A percentile compares a stretch with the other conserved stretches of the same genome.
Conservation (phyloP, 305 asterid species). For the Galium porrigens region DNA sequence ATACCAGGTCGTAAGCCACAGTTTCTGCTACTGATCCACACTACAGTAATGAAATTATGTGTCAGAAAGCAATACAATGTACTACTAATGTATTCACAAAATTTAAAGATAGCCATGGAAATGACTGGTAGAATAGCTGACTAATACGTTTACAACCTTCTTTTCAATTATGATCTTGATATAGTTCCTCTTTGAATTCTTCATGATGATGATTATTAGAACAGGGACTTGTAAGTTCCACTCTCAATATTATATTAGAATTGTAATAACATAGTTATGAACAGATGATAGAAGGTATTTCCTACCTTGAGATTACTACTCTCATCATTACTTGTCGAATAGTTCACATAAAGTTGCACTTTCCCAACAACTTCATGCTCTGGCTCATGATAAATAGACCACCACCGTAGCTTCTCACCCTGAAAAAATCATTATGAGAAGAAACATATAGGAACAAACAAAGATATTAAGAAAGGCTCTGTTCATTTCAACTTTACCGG, state of each 20-base stretch:
- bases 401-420: conserved; percentile 45
- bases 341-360: conserved; percentile 35
- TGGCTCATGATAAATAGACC: conserved; percentile 41
- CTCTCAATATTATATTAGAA: not conserved
- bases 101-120: not conserved
- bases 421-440: conserved; percentile 15
- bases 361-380: conserved; percentile 44
- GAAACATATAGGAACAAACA: not conserved
- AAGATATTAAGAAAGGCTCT: conserved; percentile 8
- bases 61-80: conserved; percentile 9
- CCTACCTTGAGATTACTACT: conserved; percentile 35
- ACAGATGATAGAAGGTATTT: not conserved
- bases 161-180: not conserved
- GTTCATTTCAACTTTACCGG: conserved; percentile 20
- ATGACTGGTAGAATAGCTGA: not conserved
- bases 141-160: not conserved
- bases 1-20: conserved; percentile 38
- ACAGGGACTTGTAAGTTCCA: not conserved
- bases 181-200: not conserved
- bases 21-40: conserved; percentile 50
- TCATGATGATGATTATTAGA: conserved; percentile 5
- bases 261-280: not conserved
- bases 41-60: conserved; percentile 17
- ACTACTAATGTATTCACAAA: not conserved
- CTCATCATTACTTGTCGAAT: conserved; percentile 34